Evolutionary conservation across 2,329 filamentous ascomycete species (phyloP).

Genomic region (Microsporum audouinii): DNA sequence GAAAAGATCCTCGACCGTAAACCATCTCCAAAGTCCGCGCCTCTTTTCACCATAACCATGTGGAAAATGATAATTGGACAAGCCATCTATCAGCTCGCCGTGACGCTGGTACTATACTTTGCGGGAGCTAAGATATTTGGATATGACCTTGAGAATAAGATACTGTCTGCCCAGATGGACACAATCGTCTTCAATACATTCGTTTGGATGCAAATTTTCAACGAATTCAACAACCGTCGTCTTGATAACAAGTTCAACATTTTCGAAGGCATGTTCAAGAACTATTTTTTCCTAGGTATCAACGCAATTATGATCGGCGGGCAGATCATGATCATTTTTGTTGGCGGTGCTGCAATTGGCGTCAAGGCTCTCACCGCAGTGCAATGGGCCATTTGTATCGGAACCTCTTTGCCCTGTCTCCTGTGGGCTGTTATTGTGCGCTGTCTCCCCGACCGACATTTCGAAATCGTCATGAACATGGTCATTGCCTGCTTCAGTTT

Average conservation of each 20-base stretch:
- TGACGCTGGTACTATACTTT: slow-evolving; percentile 74
- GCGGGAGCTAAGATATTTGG: slow-evolving; percentile 52
- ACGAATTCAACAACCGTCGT: slow-evolving; percentile 92
- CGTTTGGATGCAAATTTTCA: slow-evolving; percentile 99
- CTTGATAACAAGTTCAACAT: slow-evolving; percentile 94
- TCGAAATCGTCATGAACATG: slow-evolving; percentile 36
- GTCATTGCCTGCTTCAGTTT: slow-evolving; percentile 44
- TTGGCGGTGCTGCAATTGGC: slow-evolving; percentile 70
- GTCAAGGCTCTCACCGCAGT: slow-evolving; percentile 57
- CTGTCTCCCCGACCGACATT: slow-evolving; percentile 61
- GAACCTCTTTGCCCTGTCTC: slow-evolving; percentile 74
- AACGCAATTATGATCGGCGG: slow-evolving; percentile 78
- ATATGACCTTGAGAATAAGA: slow-evolving; percentile 38
- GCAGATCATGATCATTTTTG: slow-evolving; percentile 79
- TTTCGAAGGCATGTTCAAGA: slow-evolving; percentile 73
- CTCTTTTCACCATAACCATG: slow-evolving; percentile 80
- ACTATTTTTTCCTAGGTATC: slow-evolving; percentile 82
- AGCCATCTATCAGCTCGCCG: slow-evolving; percentile 71
- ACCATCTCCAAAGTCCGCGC: slow-evolving; percentile 61
- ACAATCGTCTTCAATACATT: slow-evolving; percentile 96
- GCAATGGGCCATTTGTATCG: slow-evolving; percentile 80
- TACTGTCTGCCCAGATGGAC: slow-evolving; percentile 43
- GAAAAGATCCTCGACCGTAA: slow-evolving; percentile 70
- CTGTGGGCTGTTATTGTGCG: slow-evolving; percentile 73
- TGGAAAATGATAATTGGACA: slow-evolving; percentile 99